phyloP scores from a whole-genome alignment of 257 asterid genomes.

The Gentiana macrophylla region DNA sequence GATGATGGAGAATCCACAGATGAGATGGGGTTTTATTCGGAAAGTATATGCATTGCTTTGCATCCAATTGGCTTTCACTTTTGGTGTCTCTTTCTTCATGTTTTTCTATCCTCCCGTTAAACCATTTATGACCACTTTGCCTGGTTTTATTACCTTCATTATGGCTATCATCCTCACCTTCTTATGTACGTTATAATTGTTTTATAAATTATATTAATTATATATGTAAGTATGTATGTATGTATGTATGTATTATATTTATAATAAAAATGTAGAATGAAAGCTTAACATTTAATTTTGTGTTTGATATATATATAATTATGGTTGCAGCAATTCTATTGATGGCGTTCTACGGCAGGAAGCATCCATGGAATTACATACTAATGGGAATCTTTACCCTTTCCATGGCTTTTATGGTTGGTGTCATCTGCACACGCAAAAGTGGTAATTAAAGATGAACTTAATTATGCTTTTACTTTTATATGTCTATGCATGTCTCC shows the following conservation, averaged over 20 bases:
- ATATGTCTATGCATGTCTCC: too few relatives aligned
- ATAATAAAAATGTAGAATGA: not conserved
- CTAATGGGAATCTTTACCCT: slow-evolving; percentile 48
- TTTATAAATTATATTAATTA: not conserved
- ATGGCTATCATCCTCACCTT: slow-evolving; percentile 26
- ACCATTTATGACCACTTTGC: slow-evolving; percentile 19
- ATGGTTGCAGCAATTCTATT: slow-evolving; percentile 32
- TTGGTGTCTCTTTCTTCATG: slow-evolving; percentile 36
- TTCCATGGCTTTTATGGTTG: slow-evolving; percentile 38
- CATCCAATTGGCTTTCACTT: slow-evolving; percentile 41
- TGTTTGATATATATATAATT: not conserved
- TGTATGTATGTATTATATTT: not conserved
- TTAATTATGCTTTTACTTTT: too few relatives aligned
- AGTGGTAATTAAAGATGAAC: slow-evolving; percentile 22
- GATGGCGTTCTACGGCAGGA: slow-evolving; percentile 31
- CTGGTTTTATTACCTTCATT: slow-evolving; percentile 24
- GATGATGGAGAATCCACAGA: slow-evolving; percentile 44
- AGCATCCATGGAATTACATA: slow-evolving; percentile 64
- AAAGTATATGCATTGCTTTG: slow-evolving; percentile 58
- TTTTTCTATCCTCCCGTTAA: slow-evolving; percentile 26
- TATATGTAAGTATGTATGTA: not conserved
- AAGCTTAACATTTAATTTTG: not conserved
- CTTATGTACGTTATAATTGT: not conserved
- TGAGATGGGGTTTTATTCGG: slow-evolving; percentile 73
- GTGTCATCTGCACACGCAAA: slow-evolving; percentile 33